Evolutionary conservation across 192 early-diverging fungal genomes (phyloP), one percentile per base, ranked within the genome.

Genomic region (Backusella mclennaniae): DNA sequence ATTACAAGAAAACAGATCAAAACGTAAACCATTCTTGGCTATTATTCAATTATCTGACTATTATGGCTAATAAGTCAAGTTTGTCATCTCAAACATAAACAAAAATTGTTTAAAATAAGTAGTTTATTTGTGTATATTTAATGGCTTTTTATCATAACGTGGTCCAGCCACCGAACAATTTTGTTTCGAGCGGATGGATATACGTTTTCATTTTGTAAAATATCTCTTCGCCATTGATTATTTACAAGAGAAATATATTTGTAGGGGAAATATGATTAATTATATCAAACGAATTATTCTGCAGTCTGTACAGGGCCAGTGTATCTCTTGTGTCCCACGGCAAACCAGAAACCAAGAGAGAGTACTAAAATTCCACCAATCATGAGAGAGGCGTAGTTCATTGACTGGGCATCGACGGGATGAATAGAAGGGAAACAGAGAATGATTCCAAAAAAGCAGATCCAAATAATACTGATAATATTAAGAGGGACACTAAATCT

Each of bases 351-450:
- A 6, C 70, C 73, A 56, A 84, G 72, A 44, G 84, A 77, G 46
- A 83, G 82, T 1, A 83, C 8, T 15, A 82, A 75, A 0, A 75
- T 49, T 0, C 73, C 78, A 0, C 76, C 78, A 7, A 87, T 83
- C 73, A 87, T 87, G 8, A 85, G 69, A 38, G 80, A 29, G 1
- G 85, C 81, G 19, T 78, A 87, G 67, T 87, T 87, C 85, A 87
- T 87, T 38, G 77, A 80, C 19, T 53, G 80, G 33, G 7, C 44
- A 71, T 39, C 38, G 6, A 87, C 85, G 1, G 85, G 85, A 9
- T 49, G 35, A 0, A 73, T 8, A 1, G 67, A 46, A 4, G 85
- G 85, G 19, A 87, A 76, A 31, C 82, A 75, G 39, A 87, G 79
- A 19, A 87, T 76, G 23, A 87, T 71, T 2, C 79, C 76, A 66